A percentile compares a stretch with the other conserved stretches of the same genome.
Conservation (phyloP, 768 basidiomycete genomes). For the Solioccasus polychromus region DNA sequence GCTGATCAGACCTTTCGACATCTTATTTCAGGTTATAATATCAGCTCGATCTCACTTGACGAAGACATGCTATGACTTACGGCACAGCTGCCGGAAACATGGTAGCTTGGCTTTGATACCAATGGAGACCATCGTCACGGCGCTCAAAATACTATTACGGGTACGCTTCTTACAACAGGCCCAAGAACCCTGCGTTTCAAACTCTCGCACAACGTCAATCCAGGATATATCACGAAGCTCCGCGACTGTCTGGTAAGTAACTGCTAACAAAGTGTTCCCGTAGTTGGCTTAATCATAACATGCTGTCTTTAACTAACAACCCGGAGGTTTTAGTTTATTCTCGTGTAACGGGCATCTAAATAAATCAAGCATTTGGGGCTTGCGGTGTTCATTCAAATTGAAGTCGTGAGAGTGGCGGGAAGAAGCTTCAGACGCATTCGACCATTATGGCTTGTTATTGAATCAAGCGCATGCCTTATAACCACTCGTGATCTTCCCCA, state of each 20-base stretch:
- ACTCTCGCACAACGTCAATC: too few relatives aligned
- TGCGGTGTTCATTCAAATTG: too few relatives aligned
- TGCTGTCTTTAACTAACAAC: too few relatives aligned
- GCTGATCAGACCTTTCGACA: not conserved
- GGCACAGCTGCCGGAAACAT: not conserved
- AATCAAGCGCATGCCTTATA: conserved; percentile 6
- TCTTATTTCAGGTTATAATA: not conserved
- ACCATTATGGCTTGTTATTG: not conserved
- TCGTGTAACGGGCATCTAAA: conserved; percentile 1
- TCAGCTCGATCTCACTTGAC: not conserved
- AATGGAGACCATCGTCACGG: conserved; percentile 6
- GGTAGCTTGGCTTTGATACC: conserved; percentile 7
- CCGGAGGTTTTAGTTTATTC: not conserved
- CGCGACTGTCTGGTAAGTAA: not conserved
- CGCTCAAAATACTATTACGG: conserved; percentile 3
- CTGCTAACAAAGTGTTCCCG: too few relatives aligned
- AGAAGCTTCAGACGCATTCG: not conserved
- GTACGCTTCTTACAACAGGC: not conserved
- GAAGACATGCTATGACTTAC: conserved; percentile 2
- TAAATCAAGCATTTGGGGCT: too few relatives aligned
- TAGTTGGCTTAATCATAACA: too few relatives aligned
- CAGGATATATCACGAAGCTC: too few relatives aligned
- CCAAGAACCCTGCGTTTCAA: not conserved
- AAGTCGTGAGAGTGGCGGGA: conserved; percentile 2
- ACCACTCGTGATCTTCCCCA: not conserved